A percentile compares a stretch with the other conserved stretches of the same genome.
Conservation (phyloP, 2,329 filamentous ascomycete genomes). For the Sarocladium oryzae region DNA sequence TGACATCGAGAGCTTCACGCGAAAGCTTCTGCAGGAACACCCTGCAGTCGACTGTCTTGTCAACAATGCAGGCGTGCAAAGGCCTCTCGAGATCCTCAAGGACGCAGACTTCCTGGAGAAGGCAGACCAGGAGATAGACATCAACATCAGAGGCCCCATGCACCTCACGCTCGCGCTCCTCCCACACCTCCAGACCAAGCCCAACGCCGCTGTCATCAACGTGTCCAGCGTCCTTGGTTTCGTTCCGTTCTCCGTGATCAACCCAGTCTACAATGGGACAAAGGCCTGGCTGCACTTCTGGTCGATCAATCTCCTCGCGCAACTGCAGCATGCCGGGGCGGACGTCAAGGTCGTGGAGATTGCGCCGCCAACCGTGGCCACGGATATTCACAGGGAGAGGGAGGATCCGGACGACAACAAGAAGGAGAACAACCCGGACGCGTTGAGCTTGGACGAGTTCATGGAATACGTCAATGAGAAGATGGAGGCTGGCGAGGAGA, state of each 20-base stretch:
- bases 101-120: constrained; percentile 38
- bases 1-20: constrained; percentile 37
- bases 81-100: constrained; percentile 39
- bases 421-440: constrained; percentile 40
- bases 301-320: constrained; percentile 46
- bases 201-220: constrained; percentile 42
- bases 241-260: constrained; percentile 44
- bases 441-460: constrained; percentile 46
- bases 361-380: constrained; percentile 47
- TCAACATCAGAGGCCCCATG: constrained; percentile 53
- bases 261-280: constrained; percentile 53
- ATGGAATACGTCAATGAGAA: constrained; percentile 38
- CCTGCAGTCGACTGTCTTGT: constrained; percentile 47
- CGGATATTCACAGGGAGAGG: constrained; percentile 49
- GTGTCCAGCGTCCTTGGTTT: constrained; percentile 48
- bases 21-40: constrained; percentile 39
- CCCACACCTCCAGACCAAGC: constrained; percentile 38
- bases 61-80: constrained; percentile 54
- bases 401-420: constrained; percentile 52
- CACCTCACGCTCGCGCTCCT: constrained; percentile 44
- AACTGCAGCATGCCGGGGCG: constrained; percentile 32
- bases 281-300: constrained; percentile 54
- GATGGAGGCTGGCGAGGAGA: constrained; percentile 40
- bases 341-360: constrained; percentile 47
- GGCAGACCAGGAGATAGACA: constrained; percentile 51